Conservation (phyloP, 805 yeast species). For the Gaillardinia entomophila region DNA sequence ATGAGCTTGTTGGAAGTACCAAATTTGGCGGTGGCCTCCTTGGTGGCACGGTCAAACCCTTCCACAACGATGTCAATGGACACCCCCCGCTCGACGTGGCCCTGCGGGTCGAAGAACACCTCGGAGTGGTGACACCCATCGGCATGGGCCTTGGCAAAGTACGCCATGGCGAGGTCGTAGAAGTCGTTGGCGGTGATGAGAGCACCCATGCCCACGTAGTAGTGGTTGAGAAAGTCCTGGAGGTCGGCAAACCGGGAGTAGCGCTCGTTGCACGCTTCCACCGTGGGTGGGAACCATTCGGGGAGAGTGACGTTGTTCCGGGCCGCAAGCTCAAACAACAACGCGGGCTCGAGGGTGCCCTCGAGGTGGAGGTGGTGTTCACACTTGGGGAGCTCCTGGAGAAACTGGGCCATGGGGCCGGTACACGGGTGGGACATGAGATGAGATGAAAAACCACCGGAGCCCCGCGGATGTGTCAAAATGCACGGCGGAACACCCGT, state of each 20-base stretch:
- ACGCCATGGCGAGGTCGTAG: constrained; percentile 70
- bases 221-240: constrained; percentile 73
- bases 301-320: constrained; percentile 63
- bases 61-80: constrained; percentile 51
- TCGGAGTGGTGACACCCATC: constrained; percentile 70
- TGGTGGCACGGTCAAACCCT: constrained; percentile 66
- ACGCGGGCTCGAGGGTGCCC: constrained; percentile 76
- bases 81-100: constrained; percentile 67
- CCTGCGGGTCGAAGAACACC: constrained; percentile 81
- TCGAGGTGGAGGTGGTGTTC: constrained; percentile 84
- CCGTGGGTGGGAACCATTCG: constrained; percentile 51
- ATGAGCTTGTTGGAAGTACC: constrained; percentile 67
- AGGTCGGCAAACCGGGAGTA: constrained; percentile 60
- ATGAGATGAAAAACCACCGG: too few relatives aligned
- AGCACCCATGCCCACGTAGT: constrained; percentile 79
- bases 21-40: constrained; percentile 51
- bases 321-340: constrained; percentile 62
- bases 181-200: constrained; percentile 66
- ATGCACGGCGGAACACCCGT: too few relatives aligned
- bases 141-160: constrained; percentile 50
- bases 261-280: constrained; percentile 47
- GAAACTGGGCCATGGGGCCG: constrained; percentile 39
- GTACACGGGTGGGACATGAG: constrained; percentile 11
- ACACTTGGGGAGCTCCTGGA: constrained; percentile 74
- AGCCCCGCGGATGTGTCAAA: too few relatives aligned